A percentile compares a stretch with the other conserved stretches of the same genome.
Evolutionary conservation across 2,329 filamentous ascomycete species (phyloP).

Genomic region (Metarhizium humberi): DNA sequence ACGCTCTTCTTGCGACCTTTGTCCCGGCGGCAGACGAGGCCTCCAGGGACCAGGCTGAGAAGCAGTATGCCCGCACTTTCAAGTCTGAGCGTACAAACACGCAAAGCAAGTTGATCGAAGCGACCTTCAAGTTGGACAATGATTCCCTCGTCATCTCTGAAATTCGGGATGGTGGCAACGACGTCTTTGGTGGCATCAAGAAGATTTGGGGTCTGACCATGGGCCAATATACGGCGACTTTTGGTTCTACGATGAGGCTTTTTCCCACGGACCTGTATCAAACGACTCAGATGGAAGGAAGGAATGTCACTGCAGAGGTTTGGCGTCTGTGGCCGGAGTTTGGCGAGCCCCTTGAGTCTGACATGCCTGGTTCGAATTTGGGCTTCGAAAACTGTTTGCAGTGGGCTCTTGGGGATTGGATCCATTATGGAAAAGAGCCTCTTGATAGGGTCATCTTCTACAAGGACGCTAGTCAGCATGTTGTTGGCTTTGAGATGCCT

Average conservation of each 20-base stretch:
- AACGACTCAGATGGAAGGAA: conserved; percentile 7
- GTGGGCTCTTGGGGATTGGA: conserved; percentile 25
- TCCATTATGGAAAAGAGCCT: conserved; percentile 24
- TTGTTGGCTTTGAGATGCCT: conserved; percentile 22
- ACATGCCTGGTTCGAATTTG: conserved; percentile 17
- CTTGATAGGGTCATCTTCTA: conserved; percentile 23
- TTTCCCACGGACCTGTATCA: conserved; percentile 16
- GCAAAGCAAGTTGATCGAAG: conserved; percentile 6
- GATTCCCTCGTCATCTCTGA: conserved; percentile 16
- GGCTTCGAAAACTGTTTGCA: conserved; percentile 16
- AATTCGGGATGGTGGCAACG: conserved; percentile 12
- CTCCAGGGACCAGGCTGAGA: conserved; percentile 15
- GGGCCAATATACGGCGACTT: conserved; percentile 12
- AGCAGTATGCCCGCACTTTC: conserved; percentile 12
- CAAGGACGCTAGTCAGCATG: conserved; percentile 13
- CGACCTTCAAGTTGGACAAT: conserved; percentile 12
- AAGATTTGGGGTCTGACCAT: conserved; percentile 15
- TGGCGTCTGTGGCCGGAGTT: conserved; percentile 21
- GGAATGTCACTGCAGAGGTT: conserved; percentile 9
- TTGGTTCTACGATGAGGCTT: conserved; percentile 12
- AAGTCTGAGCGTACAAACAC: not conserved
- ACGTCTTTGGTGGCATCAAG: conserved; percentile 11
- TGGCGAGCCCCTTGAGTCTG: conserved; percentile 8
- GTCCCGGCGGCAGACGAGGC: conserved; percentile 18
- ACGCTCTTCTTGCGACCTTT: conserved; percentile 18